A percentile compares a stretch with the other conserved stretches of the same genome.
Evolutionary conservation across 495 filamentous ascomycete species (phyloP).

Genomic region (Cryomyces antarcticus): DNA sequence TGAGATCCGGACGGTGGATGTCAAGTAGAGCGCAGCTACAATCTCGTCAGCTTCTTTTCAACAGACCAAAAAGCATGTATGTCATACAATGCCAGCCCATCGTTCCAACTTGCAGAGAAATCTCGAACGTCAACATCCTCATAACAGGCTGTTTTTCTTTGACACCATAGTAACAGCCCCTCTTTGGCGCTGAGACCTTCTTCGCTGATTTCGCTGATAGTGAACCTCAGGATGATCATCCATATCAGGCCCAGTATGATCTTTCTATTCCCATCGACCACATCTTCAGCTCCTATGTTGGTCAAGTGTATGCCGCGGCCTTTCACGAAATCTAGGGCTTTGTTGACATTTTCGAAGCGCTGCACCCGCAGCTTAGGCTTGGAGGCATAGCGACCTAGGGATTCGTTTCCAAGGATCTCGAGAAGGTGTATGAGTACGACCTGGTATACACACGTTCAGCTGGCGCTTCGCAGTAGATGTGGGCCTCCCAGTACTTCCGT

Average conservation of each 20-base stretch:
- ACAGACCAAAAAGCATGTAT: neutral
- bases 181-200: slow-evolving; percentile 97
- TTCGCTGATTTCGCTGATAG: slow-evolving; percentile 94
- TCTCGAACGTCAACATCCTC: slow-evolving; percentile 87
- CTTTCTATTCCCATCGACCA: slow-evolving; percentile 94
- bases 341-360: slow-evolving; percentile 96
- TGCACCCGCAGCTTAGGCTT: slow-evolving; percentile 92
- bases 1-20: slow-evolving; percentile 90
- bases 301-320: slow-evolving; percentile 84
- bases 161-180: slow-evolving; percentile 88
- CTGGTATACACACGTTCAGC: slow-evolving; percentile 22
- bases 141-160: slow-evolving; percentile 95
- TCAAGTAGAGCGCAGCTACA: slow-evolving; percentile 70
- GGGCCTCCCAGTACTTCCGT: neutral
- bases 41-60: neutral
- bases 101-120: slow-evolving; percentile 91
- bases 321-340: slow-evolving; percentile 81
- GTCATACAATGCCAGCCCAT: slow-evolving; percentile 65
- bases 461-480: neutral
- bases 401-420: slow-evolving; percentile 83
- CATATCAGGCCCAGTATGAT: slow-evolving; percentile 94
- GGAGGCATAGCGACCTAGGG: slow-evolving; percentile 86
- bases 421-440: slow-evolving; percentile 89
- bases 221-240: slow-evolving; percentile 93
- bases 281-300: slow-evolving; percentile 95